These are phyloP conservation scores for Endothia cerciana DNA, from an alignment of 2,329 filamentous ascomycete species.

Conservation along the genomic window DNA sequence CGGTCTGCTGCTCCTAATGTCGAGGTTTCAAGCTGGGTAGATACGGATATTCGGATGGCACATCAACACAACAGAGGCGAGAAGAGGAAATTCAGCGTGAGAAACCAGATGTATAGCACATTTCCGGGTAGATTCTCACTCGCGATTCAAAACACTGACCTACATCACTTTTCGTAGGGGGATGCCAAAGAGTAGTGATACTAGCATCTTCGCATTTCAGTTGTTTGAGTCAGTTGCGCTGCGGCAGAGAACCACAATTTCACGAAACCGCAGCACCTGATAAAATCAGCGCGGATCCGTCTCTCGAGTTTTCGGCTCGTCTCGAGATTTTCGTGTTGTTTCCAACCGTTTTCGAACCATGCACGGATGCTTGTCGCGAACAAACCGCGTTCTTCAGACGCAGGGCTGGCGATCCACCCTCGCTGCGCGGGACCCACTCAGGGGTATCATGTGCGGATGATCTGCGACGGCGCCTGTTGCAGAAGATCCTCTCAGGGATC, in stretches of 20 bases:
- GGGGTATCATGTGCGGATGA: slow-evolving; percentile 26
- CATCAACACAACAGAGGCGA: neutral
- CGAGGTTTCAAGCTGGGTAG: neutral
- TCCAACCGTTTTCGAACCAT: slow-evolving; percentile 1
- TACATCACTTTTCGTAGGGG: neutral
- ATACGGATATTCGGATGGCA: neutral
- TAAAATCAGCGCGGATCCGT: neutral
- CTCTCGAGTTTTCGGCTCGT: slow-evolving; percentile 6
- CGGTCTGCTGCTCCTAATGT: neutral
- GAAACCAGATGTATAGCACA: no score
- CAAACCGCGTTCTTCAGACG: neutral
- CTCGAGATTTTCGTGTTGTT: slow-evolving; percentile 10
- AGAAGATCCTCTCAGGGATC: slow-evolving; percentile 18
- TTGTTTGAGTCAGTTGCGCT: neutral
- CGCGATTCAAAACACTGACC: neutral
- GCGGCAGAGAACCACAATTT: neutral
- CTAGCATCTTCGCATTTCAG: neutral
- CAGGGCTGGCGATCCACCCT: neutral
- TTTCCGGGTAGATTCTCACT: neutral
- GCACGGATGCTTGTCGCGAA: neutral
- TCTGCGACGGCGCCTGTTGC: slow-evolving; percentile 25
- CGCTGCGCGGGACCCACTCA: slow-evolving; percentile 17
- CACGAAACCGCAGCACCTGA: slow-evolving; percentile 9
- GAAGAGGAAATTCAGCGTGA: neutral
- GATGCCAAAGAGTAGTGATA: neutral